Evolutionary conservation across 305 asterid genomes (phyloP).

Genomic region (Caryopteris hybrid): DNA sequence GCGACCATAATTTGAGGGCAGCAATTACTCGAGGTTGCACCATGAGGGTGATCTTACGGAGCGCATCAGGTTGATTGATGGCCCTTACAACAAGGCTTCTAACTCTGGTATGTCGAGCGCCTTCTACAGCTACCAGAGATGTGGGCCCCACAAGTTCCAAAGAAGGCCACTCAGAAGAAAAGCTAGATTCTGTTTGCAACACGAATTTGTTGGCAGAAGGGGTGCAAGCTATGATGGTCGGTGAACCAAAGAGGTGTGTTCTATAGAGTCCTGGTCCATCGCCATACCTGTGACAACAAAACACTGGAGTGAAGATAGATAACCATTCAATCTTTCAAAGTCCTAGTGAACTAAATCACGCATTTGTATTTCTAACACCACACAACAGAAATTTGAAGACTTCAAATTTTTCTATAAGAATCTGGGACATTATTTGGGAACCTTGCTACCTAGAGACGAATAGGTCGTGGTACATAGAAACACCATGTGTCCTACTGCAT

Average conservation of each 20-base stretch:
- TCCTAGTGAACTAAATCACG: no score
- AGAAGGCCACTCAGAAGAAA: slow-evolving; percentile 27
- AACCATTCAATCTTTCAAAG: background rate
- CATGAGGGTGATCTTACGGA: slow-evolving; percentile 34
- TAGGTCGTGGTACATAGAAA: no score
- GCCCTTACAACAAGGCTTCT: slow-evolving; percentile 35
- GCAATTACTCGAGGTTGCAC: slow-evolving; percentile 44
- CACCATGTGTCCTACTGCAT: background rate
- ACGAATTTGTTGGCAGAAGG: slow-evolving; percentile 44
- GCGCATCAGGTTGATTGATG: slow-evolving; percentile 46
- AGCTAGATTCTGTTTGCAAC: slow-evolving; percentile 26
- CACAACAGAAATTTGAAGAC: no score
- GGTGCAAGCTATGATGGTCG: slow-evolving; percentile 38
- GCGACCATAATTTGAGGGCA: slow-evolving; percentile 41
- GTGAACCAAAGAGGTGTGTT: slow-evolving; percentile 48
- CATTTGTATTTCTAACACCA: no score
- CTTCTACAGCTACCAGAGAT: slow-evolving; percentile 36
- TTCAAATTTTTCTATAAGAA: no score
- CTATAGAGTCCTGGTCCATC: slow-evolving; percentile 44
- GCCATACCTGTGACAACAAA: slow-evolving; percentile 33
- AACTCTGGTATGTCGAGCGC: slow-evolving; percentile 39
- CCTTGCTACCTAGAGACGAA: no score
- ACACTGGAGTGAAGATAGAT: background rate
- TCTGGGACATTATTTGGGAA: no score
- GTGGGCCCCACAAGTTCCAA: slow-evolving; percentile 35